phyloP scores from a whole-genome alignment of 1,139 yeast genomes.

The Scheffersomyces parashehatae region DNA sequence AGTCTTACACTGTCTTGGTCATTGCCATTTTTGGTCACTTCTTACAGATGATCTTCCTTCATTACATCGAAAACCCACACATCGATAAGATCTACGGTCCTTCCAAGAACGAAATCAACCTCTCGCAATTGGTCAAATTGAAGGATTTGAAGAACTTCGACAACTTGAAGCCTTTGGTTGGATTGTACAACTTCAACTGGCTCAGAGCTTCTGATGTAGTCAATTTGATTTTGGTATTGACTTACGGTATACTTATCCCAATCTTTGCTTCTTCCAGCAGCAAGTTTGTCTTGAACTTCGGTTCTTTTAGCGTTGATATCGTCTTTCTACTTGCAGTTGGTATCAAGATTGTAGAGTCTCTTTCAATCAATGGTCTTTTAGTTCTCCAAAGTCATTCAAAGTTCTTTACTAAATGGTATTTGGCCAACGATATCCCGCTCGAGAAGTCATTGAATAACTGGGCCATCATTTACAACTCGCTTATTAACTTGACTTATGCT shows the following conservation, averaged over 20 bases:
- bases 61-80: constrained; percentile 83
- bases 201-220: constrained; percentile 67
- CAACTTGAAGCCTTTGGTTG: constrained; percentile 57
- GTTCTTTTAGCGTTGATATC: constrained; percentile 5
- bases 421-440: constrained; percentile 67
- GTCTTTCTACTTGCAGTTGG: constrained; percentile 51
- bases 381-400: constrained; percentile 62
- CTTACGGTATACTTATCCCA: constrained; percentile 50
- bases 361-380: constrained; percentile 54
- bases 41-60: constrained; percentile 75
- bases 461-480: constrained; percentile 68
- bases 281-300: constrained; percentile 3
- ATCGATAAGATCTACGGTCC: constrained; percentile 77
- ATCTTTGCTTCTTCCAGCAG: constrained; percentile 34
- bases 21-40: constrained; percentile 79
- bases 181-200: constrained; percentile 62
- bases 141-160: constrained; percentile 48
- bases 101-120: constrained; percentile 39
- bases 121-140: constrained; percentile 36
- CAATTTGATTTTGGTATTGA: constrained; percentile 48
- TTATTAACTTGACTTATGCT: constrained; percentile 47
- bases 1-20: constrained; percentile 69
- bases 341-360: constrained; percentile 54
- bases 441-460: constrained; percentile 74
- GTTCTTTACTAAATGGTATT: constrained; percentile 65